A percentile compares a stretch with the other conserved stretches of the same genome.
Evolutionary conservation across 495 filamentous ascomycete species (phyloP).

Genomic region (Hypoxylon lenormandii): DNA sequence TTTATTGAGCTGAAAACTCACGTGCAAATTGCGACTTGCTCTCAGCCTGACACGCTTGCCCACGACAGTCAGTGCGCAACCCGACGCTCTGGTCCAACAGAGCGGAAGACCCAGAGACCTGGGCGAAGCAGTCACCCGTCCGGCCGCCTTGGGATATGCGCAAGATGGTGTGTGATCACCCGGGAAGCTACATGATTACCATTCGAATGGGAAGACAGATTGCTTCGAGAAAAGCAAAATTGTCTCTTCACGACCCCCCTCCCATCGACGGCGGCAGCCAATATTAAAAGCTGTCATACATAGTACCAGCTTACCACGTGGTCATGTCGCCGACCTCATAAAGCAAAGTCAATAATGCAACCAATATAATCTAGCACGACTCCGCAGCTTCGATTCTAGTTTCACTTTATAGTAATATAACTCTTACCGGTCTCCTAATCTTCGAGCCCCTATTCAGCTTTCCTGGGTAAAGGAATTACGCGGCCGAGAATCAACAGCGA

Average conservation of each 20-base stretch:
- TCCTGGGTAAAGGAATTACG: not conserved
- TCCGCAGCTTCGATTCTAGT: constrained; percentile 16
- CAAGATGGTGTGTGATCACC: constrained; percentile 37
- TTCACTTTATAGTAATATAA: constrained; percentile 24
- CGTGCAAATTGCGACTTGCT: constrained; percentile 20
- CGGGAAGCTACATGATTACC: constrained; percentile 37
- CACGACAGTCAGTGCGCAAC: constrained; percentile 20
- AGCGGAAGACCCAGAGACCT: constrained; percentile 19
- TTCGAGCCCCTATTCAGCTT: constrained; percentile 1
- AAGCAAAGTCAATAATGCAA: constrained; percentile 43
- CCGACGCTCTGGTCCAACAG: constrained; percentile 26
- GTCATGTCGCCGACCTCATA: constrained; percentile 45
- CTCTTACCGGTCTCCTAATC: not conserved
- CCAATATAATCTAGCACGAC: constrained; percentile 39
- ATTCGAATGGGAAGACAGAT: constrained; percentile 29
- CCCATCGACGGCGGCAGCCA: not conserved
- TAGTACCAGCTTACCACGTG: constrained; percentile 35
- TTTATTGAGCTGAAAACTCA: constrained; percentile 34
- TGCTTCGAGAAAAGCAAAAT: constrained; percentile 42
- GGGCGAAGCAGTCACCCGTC: constrained; percentile 38
- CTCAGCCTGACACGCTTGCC: constrained; percentile 10
- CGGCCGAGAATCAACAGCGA: not conserved
- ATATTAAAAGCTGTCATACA: constrained; percentile 43
- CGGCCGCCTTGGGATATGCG: constrained; percentile 30
- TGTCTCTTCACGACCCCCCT: constrained; percentile 12